Conservation (phyloP, 768 basidiomycete genomes). For the Termitomyces bulborhizus region DNA sequence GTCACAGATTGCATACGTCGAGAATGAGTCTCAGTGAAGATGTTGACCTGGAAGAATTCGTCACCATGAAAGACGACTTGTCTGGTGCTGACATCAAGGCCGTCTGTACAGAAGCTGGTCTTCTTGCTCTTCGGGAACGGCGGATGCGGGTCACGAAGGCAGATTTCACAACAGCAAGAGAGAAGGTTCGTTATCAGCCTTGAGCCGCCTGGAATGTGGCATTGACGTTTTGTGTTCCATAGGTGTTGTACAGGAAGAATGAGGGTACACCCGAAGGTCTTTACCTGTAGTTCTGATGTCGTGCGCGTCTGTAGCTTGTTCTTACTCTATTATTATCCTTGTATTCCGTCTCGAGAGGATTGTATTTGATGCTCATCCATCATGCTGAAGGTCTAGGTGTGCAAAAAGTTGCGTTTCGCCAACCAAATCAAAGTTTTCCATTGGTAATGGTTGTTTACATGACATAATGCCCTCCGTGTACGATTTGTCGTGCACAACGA, state of each 20-base stretch:
- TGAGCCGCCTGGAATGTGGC: background rate
- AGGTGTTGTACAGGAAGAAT: slow-evolving; percentile 94
- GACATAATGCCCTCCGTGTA: background rate
- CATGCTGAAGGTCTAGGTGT: background rate
- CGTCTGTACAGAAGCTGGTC: slow-evolving; percentile 96
- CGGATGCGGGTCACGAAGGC: slow-evolving; percentile 91
- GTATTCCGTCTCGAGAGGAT: background rate
- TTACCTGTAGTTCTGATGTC: slow-evolving; percentile 49
- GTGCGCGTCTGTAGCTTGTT: background rate
- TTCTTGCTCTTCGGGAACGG: slow-evolving; percentile 89
- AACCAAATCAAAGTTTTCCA: background rate
- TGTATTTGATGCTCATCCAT: background rate
- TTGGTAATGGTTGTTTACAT: background rate
- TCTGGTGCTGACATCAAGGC: slow-evolving; percentile 99
- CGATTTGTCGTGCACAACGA: no score
- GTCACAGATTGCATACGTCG: slow-evolving; percentile 75
- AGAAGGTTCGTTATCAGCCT: slow-evolving; percentile 61
- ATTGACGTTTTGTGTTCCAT: slow-evolving; percentile 8
- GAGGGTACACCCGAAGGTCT: slow-evolving; percentile 92
- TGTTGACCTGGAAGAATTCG: slow-evolving; percentile 93
- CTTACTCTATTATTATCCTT: slow-evolving; percentile 7
- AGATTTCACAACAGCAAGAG: slow-evolving; percentile 86
- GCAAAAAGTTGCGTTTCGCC: background rate
- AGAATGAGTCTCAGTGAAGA: slow-evolving; percentile 87
- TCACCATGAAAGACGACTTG: slow-evolving; percentile 92